Base-by-base conservation (phyloP, 129 eudicot species). In the Dittrichia graveolens region DNA sequence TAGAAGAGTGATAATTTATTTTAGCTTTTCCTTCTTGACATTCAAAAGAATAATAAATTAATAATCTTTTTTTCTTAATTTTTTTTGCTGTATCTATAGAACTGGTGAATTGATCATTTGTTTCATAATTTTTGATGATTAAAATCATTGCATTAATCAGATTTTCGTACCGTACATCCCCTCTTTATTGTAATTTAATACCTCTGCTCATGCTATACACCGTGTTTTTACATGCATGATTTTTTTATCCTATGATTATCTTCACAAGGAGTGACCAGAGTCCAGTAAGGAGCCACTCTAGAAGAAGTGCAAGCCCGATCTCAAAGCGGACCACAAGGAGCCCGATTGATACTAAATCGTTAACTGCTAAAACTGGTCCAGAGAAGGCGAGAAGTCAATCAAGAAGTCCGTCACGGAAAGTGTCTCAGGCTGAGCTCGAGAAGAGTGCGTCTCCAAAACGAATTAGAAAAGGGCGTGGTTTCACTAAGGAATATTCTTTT, bases 381-480 rank as follows among this genome's bases (percentile, higher is more conserved):
- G 59, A 55, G 55, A 83, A 58, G 24, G 58, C 42, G 50, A 66
- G 79, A 57, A 74, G 47, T 73, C 49, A 61, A 24, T 84, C 89
- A 4, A 72, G 88, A 65, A 84, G 96, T 81, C 83, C 75, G 38
- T 84, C 96, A n/a, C 95, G 89, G 73, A 83, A 83, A 24, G 31
- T 24, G 31, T 24, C 31, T 24, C 31, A 24, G 31, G 31, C 31
- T 2, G 2, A 24, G 31, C 0, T 2, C 2, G 31, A 24, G 31
- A 24, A 24, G 31, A 24, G 31, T 81, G 97, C 89, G 42, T 78
- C 82, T 24, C 88, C 88, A 14, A 93, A 89, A 80, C 97, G 99
- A 34, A 48, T 95, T 58, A 90, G 96, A 43, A 90, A 91, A 85
- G 99, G 99, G 12, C 86, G 99, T 14, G 99, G 99, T 67, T 95